A percentile compares a stretch with the other conserved stretches of the same genome.
Evolutionary conservation across 345 rosid genomes (phyloP).

Genomic region (Gossypium ekmanianum): DNA sequence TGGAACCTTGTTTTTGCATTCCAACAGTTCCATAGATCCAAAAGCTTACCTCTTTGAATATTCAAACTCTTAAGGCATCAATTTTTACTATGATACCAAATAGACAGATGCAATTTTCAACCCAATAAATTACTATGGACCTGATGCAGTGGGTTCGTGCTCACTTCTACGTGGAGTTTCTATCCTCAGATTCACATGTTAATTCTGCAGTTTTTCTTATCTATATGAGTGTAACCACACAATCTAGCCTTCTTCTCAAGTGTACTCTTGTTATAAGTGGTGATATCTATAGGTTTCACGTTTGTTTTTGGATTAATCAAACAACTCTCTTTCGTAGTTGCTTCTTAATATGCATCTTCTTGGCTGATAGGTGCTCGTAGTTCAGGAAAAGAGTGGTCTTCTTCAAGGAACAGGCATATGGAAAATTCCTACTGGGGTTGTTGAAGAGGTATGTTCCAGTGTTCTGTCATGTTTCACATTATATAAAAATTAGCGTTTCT

Average conservation of each 20-base stretch:
- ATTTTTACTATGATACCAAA: not conserved
- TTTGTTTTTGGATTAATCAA: not conserved
- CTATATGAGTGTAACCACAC: not conserved
- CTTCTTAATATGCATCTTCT: constrained; percentile 14
- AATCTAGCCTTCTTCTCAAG: not conserved
- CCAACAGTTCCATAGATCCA: not conserved
- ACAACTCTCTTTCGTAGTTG: not conserved
- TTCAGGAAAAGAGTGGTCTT: constrained; percentile 68
- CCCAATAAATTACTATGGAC: not conserved
- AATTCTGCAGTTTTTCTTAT: not conserved
- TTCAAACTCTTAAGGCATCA: not conserved
- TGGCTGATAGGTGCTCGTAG: constrained; percentile 61
- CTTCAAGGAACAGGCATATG: constrained; percentile 54
- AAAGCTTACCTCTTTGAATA: constrained; percentile 1
- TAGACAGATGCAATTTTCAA: not conserved
- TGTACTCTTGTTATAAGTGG: not conserved
- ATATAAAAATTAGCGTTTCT: not conserved
- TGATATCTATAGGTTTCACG: not conserved
- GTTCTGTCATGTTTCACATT: not conserved
- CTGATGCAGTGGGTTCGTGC: not conserved
- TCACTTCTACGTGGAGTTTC: not conserved
- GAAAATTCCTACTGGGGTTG: constrained; percentile 89
- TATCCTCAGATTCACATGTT: not conserved
- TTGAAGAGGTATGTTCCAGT: constrained; percentile 51
- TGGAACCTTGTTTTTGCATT: not conserved